Conservation (phyloP, 257 asterid genomes). For the Solanum arcanum region DNA sequence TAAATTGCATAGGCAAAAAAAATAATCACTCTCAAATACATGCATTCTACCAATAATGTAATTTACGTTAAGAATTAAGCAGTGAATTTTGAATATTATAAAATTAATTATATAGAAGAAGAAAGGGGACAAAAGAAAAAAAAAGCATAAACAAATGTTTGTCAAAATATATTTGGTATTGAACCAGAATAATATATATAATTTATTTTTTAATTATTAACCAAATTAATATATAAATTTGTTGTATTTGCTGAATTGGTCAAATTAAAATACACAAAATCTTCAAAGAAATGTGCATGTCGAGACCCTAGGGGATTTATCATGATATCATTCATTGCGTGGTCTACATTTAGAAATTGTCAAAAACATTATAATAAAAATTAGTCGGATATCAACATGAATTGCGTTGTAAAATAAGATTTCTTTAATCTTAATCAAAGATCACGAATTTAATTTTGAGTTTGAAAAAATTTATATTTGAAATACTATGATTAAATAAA, state of each 20-base stretch:
- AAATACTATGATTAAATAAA: fast-evolving
- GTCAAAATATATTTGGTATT: not conserved
- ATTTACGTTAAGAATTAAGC: no score
- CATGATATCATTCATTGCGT: not conserved
- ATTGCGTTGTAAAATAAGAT: fast-evolving
- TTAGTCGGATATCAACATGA: fast-evolving
- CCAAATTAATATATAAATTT: not conserved
- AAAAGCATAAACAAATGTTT: not conserved
- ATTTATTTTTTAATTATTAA: no score
- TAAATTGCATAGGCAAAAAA: not conserved
- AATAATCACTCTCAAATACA: not conserved
- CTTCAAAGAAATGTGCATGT: not conserved
- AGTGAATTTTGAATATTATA: not conserved
- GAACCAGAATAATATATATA: not conserved
- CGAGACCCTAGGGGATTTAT: not conserved
- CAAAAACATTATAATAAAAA: not conserved
- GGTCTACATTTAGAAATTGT: not conserved
- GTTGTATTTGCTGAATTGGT: not conserved
- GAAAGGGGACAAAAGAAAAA: not conserved
- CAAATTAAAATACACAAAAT: not conserved
- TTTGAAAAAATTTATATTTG: fast-evolving
- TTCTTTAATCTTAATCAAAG: fast-evolving
- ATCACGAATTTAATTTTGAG: fast-evolving
- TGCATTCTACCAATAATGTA: not conserved
- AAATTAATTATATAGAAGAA: not conserved